Evolutionary conservation across 768 basidiomycete genomes (phyloP).

Genomic region (Auricularia cornea): DNA sequence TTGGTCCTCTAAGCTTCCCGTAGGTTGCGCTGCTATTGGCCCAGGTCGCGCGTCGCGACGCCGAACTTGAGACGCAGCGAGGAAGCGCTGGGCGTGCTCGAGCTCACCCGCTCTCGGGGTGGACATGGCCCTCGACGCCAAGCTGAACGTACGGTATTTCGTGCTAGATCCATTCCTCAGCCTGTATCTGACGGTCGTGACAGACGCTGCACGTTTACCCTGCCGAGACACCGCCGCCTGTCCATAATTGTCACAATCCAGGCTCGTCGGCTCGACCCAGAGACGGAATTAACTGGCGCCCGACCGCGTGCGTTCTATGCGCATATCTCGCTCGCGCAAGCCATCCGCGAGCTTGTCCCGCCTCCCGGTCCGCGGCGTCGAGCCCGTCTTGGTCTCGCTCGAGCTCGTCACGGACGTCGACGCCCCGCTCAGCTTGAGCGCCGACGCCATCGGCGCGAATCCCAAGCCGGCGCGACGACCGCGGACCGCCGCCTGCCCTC

Average conservation of each 20-base stretch:
- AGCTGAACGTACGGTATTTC: not conserved
- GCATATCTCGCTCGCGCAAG: too few species aligned
- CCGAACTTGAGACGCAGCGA: conserved; percentile 40
- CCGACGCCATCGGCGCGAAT: too few species aligned
- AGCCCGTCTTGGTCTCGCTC: too few species aligned
- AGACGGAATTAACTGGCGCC: too few species aligned
- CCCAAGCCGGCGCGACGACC: too few species aligned
- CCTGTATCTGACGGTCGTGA: not conserved
- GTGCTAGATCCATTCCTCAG: not conserved
- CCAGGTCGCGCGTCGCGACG: conserved; percentile 48
- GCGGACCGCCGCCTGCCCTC: too few species aligned
- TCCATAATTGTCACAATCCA: not conserved
- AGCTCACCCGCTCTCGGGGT: conserved; percentile 32
- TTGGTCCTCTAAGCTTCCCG: conserved; percentile 31
- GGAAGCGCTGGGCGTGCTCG: conserved; percentile 32
- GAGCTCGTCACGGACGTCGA: too few species aligned
- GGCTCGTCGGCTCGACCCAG: not conserved
- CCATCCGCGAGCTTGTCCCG: too few species aligned
- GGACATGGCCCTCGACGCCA: conserved; percentile 24
- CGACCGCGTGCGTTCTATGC: not conserved
- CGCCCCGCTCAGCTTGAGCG: too few species aligned
- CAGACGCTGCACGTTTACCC: not conserved
- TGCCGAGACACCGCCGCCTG: not conserved
- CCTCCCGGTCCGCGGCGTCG: too few species aligned
- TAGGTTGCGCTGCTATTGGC: conserved; percentile 41